phyloP scores from a whole-genome alignment of 805 yeast genomes.

The Zygosaccharomyces bisporus region DNA sequence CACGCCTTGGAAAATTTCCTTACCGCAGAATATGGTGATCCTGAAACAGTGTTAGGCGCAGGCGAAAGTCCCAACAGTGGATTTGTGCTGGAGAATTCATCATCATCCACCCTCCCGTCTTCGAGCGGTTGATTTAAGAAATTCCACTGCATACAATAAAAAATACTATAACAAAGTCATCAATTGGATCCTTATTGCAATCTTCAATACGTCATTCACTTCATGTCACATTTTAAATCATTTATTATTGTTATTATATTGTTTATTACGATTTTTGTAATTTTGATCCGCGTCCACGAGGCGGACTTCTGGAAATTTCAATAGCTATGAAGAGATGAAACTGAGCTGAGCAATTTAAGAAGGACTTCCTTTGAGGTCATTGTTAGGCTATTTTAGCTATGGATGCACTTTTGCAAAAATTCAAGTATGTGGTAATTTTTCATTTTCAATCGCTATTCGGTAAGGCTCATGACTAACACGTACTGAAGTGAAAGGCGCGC shows the following conservation, averaged over 20 bases:
- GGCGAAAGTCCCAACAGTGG: slow-evolving; percentile 2
- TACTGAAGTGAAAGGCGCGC: slow-evolving; percentile 12
- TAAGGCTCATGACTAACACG: neutral
- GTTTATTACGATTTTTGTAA: no score
- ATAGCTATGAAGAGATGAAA: no score
- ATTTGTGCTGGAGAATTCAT: slow-evolving; percentile 5
- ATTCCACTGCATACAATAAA: neutral
- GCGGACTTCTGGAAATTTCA: no score
- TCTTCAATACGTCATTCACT: neutral
- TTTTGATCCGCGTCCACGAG: no score
- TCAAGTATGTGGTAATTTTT: slow-evolving; percentile 13
- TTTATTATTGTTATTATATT: no score
- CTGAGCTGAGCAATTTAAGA: neutral
- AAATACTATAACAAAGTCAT: neutral
- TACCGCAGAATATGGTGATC: slow-evolving; percentile 12
- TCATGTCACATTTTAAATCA: no score
- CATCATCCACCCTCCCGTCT: slow-evolving; percentile 9
- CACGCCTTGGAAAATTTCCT: slow-evolving; percentile 21
- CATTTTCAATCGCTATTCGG: neutral
- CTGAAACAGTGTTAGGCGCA: slow-evolving; percentile 6
- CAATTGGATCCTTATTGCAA: neutral
- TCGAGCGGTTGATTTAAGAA: slow-evolving; percentile 1
- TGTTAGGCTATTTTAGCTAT: slow-evolving; percentile 4
- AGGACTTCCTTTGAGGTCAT: neutral
- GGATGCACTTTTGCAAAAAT: slow-evolving; percentile 19